Percentiles rank a stretch among this genome's conserved stretches.
Conservation (phyloP, 176 grass and related monocot species). For the Triticum turgidum region DNA sequence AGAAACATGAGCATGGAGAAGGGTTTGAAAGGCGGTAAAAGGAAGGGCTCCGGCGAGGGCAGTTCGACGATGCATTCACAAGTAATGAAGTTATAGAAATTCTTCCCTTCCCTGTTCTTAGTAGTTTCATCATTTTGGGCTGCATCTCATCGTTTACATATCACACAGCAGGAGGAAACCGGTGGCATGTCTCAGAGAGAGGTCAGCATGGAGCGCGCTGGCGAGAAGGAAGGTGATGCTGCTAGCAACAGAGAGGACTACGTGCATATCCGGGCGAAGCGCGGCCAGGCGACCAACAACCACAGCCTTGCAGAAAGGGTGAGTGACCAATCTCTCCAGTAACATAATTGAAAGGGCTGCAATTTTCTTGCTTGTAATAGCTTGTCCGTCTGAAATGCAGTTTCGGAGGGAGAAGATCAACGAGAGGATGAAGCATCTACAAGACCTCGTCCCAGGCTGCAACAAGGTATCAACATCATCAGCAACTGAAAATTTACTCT, state of each 20-base stretch:
- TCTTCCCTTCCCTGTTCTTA: neutral
- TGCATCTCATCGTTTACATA: neutral
- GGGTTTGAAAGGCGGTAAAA: constrained; percentile 41
- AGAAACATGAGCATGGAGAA: constrained; percentile 44
- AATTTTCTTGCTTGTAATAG: neutral
- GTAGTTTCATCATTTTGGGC: neutral
- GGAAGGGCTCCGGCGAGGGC: constrained; percentile 51
- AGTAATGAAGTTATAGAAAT: constrained; percentile 22
- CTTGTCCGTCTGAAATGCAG: constrained; percentile 35
- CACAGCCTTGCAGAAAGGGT: constrained; percentile 99
- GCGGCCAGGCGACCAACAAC: constrained; percentile 92
- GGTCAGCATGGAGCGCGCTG: constrained; percentile 26
- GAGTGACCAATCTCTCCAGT: constrained; percentile 36
- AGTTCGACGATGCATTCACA: constrained; percentile 37
- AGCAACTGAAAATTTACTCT: neutral
- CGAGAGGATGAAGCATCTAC: constrained; percentile 94
- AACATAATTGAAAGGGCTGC: neutral
- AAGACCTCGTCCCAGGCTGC: constrained; percentile 91
- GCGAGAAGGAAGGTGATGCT: constrained; percentile 32
- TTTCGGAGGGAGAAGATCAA: constrained; percentile 95
- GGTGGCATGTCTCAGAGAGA: constrained; percentile 33
- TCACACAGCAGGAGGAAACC: constrained; percentile 24
- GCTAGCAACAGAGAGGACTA: constrained; percentile 42
- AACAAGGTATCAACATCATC: constrained; percentile 61
- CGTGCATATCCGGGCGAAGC: constrained; percentile 83